Base-by-base conservation (phyloP, 2,329 filamentous ascomycete species). In the Ophiostoma himal-ulmi region DNA sequence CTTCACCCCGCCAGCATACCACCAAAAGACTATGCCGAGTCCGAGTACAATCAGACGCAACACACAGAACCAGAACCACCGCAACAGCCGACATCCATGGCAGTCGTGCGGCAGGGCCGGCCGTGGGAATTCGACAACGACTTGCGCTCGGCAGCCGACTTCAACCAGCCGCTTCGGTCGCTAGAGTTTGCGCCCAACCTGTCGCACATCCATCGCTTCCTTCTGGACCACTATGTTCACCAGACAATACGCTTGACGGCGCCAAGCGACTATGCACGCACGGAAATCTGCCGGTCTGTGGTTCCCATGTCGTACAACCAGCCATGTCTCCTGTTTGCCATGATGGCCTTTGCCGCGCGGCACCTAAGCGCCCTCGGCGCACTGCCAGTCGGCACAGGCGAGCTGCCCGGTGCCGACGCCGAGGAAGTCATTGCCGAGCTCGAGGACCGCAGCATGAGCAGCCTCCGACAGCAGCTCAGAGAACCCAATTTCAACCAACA, bases 191-290 rank as follows among this genome's bases (percentile, higher is more conserved):
- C 62, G 5, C 62, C 62, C 36, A 64, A 52, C 30, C 14, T 64
- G 8, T 34, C 67, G 4, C 70, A 36, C 0, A 54, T 71, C 11
- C 68, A 72, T 22, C 71, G 71, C 2, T 71, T 69, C 26, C 66
- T 72, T 1, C 67, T 71, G 20, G 67, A 72, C 68, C 70, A 72
- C 68, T 72, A 72, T 54, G 34, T 72, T 4, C 71, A 71, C 37
- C 68, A 72, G 30, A 72, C 71, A 11, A 72, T 70, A n/a, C 71
- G 66, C 6, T 70, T 72, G 3, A 72, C 71, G 7, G 71, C 71
- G 0, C 71, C 71, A 1, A 72, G 71, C 71, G 41, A 64, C 68
- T 72, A 72, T 37, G 70, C 44, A 1, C 71, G 71, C 13, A 68
- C 34, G 5, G 57, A 72, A 5, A 72, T 72, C 34, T 72, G 71